Base-by-base conservation (phyloP, 2,329 filamentous ascomycete species). In the Lithohypha guttulata region DNA sequence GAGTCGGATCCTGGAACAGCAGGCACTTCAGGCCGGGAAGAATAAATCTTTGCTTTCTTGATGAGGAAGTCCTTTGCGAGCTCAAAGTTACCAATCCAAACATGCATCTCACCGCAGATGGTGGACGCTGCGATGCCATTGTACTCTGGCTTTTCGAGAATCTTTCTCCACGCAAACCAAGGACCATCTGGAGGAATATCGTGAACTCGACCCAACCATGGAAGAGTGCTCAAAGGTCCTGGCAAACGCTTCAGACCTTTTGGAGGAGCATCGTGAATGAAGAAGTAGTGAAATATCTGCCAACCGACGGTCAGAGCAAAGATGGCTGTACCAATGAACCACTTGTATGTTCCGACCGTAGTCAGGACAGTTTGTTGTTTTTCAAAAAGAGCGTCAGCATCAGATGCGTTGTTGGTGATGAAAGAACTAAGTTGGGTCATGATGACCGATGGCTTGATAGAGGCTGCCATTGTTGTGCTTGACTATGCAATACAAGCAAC, bases 251-350 rank as follows among this genome's bases (percentile, higher is more conserved):
- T 51, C 25, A 51, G 46, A 17, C 49, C 49, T 33, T 48, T 47
- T 4, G 49, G 49, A 38, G 49, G 49, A 21, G 42, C 40, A 35
- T 51, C 49, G 28, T 44, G 39, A n/a, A 47, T 42, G 35, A 41
- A 39, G 18, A 43, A 43, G 41, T 51, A 51, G 30, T 45, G 46
- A 40, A 98, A 45, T 21, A 50, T 26, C 32, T 49, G 49, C 26
- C 50, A 46, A 6, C 42, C 27, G 21, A 46, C 43, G 8, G 50
- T 46, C 9, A 51, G 44, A 29, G 48, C 32, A 34, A 51, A 51
- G 38, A 51, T 49, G 30, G 34, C 42, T 14, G 43, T 51, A 17
- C 49, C 49, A 38, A 51, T 51, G 42, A 50, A 48, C 49, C 49
- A 51, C 32, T 51, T 51, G 49, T 51, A 49, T 36, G 46, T 50